Conservation (phyloP, 306 rosid genomes). For the Canavalia gladiata region DNA sequence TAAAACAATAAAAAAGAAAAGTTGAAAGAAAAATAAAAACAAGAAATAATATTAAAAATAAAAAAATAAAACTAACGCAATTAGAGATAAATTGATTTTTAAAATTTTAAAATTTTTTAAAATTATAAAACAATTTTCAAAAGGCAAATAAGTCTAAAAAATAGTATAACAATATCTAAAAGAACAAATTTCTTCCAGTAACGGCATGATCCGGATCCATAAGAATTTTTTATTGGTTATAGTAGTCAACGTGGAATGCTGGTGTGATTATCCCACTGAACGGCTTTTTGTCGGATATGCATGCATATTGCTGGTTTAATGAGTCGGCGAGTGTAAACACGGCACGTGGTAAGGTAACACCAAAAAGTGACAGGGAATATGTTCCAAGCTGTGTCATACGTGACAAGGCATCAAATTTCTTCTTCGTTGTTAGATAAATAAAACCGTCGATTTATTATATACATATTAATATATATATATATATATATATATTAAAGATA, state of each 20-base stretch:
- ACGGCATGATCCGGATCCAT: conserved; percentile 1
- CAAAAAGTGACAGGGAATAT: conserved; percentile 58
- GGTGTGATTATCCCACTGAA: conserved; percentile 45
- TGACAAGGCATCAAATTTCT: conserved; percentile 40
- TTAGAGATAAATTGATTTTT: no score
- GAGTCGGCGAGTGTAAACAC: conserved; percentile 42
- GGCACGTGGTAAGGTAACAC: conserved; percentile 26
- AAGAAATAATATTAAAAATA: no score
- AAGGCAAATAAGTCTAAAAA: no score
- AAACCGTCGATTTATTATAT: conserved; percentile 45
- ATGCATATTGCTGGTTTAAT: conserved; percentile 20
- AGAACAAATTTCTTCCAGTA: no score
- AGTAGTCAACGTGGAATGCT: conserved; percentile 12
- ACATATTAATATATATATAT: no score
- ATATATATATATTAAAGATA: no score
- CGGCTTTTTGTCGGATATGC: conserved; percentile 56
- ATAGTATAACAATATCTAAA: background rate
- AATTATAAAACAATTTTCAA: no score
- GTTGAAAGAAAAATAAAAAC: no score
- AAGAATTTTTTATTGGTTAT: conserved; percentile 9
- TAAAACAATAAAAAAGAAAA: no score
- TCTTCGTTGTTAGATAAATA: conserved; percentile 35
- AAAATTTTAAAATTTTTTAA: no score
- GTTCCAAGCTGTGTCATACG: conserved; percentile 44
- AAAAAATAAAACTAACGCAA: no score